Percentiles rank a stretch among this genome's conserved stretches.
These are phyloP conservation scores for Hyparrhenia diplandra DNA, from an alignment of 176 grass and related monocot genomes.

Conservation along the genomic window DNA sequence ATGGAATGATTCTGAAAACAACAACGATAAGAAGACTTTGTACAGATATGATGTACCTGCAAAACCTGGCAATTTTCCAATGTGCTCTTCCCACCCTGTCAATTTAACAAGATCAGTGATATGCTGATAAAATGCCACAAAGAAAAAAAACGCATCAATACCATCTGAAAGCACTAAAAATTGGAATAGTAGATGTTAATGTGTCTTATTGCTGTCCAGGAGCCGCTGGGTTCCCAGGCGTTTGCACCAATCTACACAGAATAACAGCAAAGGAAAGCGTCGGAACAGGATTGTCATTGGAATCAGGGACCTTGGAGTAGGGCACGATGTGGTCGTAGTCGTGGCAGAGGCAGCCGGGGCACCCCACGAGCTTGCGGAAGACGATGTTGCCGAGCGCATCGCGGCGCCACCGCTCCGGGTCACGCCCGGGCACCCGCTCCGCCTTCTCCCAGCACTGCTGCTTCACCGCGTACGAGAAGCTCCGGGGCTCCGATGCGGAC, in stretches of 20 bases:
- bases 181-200: neutral
- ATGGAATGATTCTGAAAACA: neutral
- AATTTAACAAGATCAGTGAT: slow-evolving; percentile 17
- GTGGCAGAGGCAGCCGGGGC: slow-evolving; percentile 95
- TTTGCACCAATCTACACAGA: neutral
- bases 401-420: slow-evolving; percentile 92
- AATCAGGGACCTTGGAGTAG: slow-evolving; percentile 66
- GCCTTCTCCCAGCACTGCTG: slow-evolving; percentile 98
- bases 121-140: neutral
- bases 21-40: neutral
- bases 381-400: slow-evolving; percentile 87
- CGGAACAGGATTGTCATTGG: neutral
- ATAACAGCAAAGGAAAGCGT: neutral
- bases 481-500: slow-evolving; percentile 56
- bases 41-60: slow-evolving; percentile 49
- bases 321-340: slow-evolving; percentile 96
- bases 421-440: slow-evolving; percentile 63
- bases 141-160: neutral
- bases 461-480: slow-evolving; percentile 78
- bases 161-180: neutral
- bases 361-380: slow-evolving; percentile 94
- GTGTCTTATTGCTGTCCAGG: neutral
- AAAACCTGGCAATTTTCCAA: slow-evolving; percentile 97
- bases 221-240: neutral
- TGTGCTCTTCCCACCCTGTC: slow-evolving; percentile 88